Evolutionary conservation across 257 asterid genomes (phyloP).

Genomic region (Scutellaria minor): DNA sequence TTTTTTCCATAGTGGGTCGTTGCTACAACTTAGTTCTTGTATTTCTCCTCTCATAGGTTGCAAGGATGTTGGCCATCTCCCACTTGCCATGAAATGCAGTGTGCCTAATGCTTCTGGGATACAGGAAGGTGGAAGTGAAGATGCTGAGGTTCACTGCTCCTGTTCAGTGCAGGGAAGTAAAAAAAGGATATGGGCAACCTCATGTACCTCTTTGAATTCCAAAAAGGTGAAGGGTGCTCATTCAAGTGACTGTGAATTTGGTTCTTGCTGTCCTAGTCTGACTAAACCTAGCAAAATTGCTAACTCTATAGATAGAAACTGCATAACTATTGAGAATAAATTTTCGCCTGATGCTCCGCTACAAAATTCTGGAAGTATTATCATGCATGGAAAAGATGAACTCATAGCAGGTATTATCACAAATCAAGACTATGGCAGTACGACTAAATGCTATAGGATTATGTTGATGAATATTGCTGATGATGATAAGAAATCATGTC

Average conservation of each 20-base stretch:
- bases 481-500: constrained; percentile 64
- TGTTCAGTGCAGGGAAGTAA: constrained; percentile 56
- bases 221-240: constrained; percentile 83
- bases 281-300: constrained; percentile 41
- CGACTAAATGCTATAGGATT: constrained; percentile 46
- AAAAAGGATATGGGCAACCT: constrained; percentile 84
- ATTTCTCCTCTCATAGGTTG: constrained; percentile 35
- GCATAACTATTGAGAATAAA: constrained; percentile 39
- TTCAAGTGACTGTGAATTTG: constrained; percentile 48
- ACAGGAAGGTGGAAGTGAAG: constrained; percentile 40
- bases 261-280: constrained; percentile 46
- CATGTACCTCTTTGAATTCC: constrained; percentile 76
- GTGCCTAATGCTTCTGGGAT: constrained; percentile 39
- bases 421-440: constrained; percentile 39
- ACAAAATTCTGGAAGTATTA: constrained; percentile 33
- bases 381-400: constrained; percentile 44
- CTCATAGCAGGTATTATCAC: constrained; percentile 38
- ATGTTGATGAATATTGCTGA: constrained; percentile 95
- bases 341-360: constrained; percentile 34
- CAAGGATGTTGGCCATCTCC: constrained; percentile 39
- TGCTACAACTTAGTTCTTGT: constrained; percentile 7
- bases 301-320: constrained; percentile 37
- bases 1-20: constrained; percentile 2
- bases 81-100: constrained; percentile 27
- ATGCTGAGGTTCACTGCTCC: constrained; percentile 44